Evolutionary conservation across 176 grass and related monocot genomes (phyloP).

Genomic region (Bonia amplexicaulis): DNA sequence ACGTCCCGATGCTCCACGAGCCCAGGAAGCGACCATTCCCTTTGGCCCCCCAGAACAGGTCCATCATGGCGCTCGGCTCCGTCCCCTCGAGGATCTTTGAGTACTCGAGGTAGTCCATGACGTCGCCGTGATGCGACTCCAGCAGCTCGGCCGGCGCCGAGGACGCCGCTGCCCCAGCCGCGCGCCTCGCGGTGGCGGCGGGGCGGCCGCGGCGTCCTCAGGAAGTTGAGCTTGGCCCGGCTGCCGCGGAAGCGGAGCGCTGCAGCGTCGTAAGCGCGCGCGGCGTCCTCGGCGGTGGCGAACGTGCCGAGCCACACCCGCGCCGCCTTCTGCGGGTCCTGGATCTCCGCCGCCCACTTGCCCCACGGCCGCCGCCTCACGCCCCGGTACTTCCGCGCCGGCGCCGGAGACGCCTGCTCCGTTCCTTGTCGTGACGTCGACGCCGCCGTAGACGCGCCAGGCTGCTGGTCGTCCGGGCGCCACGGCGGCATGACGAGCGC

Average conservation of each 20-base stretch:
- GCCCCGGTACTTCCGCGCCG: constrained; percentile 52
- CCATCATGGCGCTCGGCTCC: constrained; percentile 14
- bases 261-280: constrained; percentile 70
- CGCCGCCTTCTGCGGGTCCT: constrained; percentile 68
- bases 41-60: background rate
- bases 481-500: constrained; percentile 22
- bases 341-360: constrained; percentile 93
- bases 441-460: background rate
- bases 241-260: constrained; percentile 57
- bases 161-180: background rate
- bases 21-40: constrained; percentile 16
- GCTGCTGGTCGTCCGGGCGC: background rate
- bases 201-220: constrained; percentile 25
- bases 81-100: constrained; percentile 28
- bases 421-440: background rate
- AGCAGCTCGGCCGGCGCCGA: constrained; percentile 22
- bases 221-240: constrained; percentile 82
- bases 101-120: constrained; percentile 38
- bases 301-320: constrained; percentile 88
- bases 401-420: background rate
- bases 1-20: constrained; percentile 37
- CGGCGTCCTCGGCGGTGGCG: constrained; percentile 74
- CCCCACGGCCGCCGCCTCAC: constrained; percentile 77
- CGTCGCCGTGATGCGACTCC: constrained; percentile 27
- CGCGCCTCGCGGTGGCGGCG: background rate